Evolutionary conservation across 2,329 filamentous ascomycete species (phyloP).

Genomic region (Nannizziopsis barbatae): DNA sequence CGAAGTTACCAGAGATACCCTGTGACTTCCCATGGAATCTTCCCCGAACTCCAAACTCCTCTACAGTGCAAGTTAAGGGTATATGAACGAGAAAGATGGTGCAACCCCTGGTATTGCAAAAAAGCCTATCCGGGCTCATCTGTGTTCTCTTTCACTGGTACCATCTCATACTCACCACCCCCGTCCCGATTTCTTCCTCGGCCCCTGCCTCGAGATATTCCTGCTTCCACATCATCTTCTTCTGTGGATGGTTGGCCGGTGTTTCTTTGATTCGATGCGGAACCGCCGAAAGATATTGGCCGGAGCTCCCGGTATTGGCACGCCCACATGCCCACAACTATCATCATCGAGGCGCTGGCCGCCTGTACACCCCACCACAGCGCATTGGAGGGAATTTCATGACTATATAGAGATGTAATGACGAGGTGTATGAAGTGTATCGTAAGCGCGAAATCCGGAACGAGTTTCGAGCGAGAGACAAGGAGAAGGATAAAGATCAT

Average conservation of each 20-base stretch:
- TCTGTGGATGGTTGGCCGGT: slow-evolving; percentile 40
- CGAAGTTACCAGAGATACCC: background rate
- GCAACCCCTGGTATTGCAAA: background rate
- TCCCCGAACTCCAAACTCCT: slow-evolving; percentile 4
- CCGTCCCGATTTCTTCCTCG: slow-evolving; percentile 20
- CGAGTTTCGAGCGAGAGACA: slow-evolving; percentile 80
- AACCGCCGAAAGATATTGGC: slow-evolving; percentile 71
- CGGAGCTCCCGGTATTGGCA: slow-evolving; percentile 82
- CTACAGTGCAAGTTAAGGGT: slow-evolving; percentile 2
- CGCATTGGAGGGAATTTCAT: slow-evolving; percentile 59
- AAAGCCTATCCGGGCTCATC: background rate
- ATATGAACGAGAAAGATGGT: slow-evolving; percentile 3
- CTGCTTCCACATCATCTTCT: slow-evolving; percentile 28
- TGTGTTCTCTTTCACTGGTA: slow-evolving; percentile 36
- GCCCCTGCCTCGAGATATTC: slow-evolving; percentile 16
- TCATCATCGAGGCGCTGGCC: slow-evolving; percentile 52
- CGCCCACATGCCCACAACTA: slow-evolving; percentile 69
- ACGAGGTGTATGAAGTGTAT: slow-evolving; percentile 74
- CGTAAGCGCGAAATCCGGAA: slow-evolving; percentile 87
- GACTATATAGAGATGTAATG: slow-evolving; percentile 66
- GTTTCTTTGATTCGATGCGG: slow-evolving; percentile 14
- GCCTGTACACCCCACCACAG: slow-evolving; percentile 76
- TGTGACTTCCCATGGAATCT: background rate
- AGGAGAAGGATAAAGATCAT: slow-evolving; percentile 72
- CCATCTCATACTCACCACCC: slow-evolving; percentile 52